These are phyloP conservation scores for Phytophthora vignae DNA, from an alignment of 352 stramenopile genomes.

Conservation along the genomic window DNA sequence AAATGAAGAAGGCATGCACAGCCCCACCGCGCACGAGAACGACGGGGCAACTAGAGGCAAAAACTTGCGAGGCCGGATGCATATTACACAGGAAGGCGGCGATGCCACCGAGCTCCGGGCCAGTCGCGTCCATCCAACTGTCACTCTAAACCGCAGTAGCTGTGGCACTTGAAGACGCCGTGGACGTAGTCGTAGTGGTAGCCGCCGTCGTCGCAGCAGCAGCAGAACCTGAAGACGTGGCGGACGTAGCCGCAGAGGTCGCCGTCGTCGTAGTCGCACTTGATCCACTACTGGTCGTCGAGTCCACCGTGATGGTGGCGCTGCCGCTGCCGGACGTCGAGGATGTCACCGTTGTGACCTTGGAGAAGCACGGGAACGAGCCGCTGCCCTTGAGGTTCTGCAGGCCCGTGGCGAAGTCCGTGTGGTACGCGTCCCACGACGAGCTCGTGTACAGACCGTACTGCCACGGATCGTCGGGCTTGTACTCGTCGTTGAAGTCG, in stretches of 20 bases:
- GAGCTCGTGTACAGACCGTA: slow-evolving; percentile 80
- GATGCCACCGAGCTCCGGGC: slow-evolving; percentile 22
- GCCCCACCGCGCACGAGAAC: background rate
- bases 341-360: slow-evolving; percentile 39
- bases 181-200: slow-evolving; percentile 20
- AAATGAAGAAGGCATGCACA: slow-evolving; percentile 33
- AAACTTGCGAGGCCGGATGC: slow-evolving; percentile 31
- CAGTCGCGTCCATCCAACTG: slow-evolving; percentile 13
- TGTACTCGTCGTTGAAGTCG: slow-evolving; percentile 81
- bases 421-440: slow-evolving; percentile 73
- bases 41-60: slow-evolving; percentile 29
- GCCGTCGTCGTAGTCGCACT: slow-evolving; percentile 34
- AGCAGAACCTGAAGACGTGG: slow-evolving; percentile 21
- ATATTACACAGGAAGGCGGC: slow-evolving; percentile 41
- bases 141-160: slow-evolving; percentile 38
- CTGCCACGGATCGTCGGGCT: slow-evolving; percentile 62
- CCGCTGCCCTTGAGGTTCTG: slow-evolving; percentile 75
- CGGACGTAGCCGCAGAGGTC: slow-evolving; percentile 26
- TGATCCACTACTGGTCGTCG: slow-evolving; percentile 26
- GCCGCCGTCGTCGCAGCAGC: slow-evolving; percentile 17
- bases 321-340: slow-evolving; percentile 39
- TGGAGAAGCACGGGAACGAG: slow-evolving; percentile 75
- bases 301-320: slow-evolving; percentile 37
- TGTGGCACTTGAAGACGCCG: slow-evolving; percentile 26
- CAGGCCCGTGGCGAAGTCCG: slow-evolving; percentile 72